Percentiles rank a stretch among this genome's conserved stretches.
Conservation (phyloP, 202 grass and related monocot species). For the Miscanthus sacchariflorus region DNA sequence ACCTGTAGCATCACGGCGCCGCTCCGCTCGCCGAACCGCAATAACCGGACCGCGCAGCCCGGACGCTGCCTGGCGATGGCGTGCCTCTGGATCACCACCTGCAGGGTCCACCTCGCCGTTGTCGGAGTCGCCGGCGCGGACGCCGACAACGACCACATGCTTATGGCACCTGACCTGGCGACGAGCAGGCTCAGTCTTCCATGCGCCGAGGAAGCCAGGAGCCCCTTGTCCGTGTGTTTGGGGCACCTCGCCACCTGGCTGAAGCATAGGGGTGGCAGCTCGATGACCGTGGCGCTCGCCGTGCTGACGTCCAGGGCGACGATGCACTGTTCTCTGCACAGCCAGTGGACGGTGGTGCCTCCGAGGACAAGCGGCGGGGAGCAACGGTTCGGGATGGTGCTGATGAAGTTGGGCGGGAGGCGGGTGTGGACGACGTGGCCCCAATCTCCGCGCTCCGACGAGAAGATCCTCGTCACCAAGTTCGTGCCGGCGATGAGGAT, state of each 20-base stretch:
- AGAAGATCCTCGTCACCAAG: neutral
- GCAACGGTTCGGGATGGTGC: neutral
- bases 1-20: neutral
- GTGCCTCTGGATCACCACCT: slow-evolving; percentile 5
- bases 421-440: neutral
- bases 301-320: neutral
- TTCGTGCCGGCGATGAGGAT: neutral
- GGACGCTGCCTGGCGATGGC: neutral
- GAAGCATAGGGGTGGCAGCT: neutral
- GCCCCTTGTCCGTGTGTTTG: neutral
- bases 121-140: neutral
- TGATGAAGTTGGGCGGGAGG: neutral
- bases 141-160: slow-evolving; percentile 18
- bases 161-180: neutral
- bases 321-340: neutral
- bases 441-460: neutral
- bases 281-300: neutral
- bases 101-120: neutral
- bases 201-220: neutral
- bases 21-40: neutral
- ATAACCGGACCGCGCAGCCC: neutral
- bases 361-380: neutral
- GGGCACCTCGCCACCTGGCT: neutral
- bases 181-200: neutral
- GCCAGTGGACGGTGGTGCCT: neutral